Evolutionary conservation across 805 yeast species (phyloP), one percentile per base, ranked within the genome.

Genomic region (Wickerhamomyces rabaulensis): DNA sequence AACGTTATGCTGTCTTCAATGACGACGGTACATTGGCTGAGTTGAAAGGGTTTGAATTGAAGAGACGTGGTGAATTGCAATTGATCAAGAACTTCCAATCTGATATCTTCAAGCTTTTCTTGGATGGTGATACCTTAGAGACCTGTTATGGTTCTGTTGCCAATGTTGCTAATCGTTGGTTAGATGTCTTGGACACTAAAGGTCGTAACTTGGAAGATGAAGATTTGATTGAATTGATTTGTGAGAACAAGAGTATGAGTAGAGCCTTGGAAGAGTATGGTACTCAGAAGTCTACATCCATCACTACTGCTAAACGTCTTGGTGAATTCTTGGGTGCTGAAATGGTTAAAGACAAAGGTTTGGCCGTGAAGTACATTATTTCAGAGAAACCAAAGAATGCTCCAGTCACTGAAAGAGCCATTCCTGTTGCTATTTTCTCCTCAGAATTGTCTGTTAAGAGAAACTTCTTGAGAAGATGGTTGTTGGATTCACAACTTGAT

Each of bases 1-100:
- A 94, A 59, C 78, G 99, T 58, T 94, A 94, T 60, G 99, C 99
- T 2, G 99, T 94, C 5, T 94, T 94, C 69, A 94, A 94, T 62
- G 80, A 85, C 47, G 97, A 95, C 64, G 98, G 98, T 1, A 73
- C 95, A 0, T 64, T 94, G 35, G 99, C 98, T 0, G 99, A 94
- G 66, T 72, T 94, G 58, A 94, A 94, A 64, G 99, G 99, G 7
- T 94, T 94, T 60, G 99, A 94, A 66, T 71, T 94, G 65, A 94
- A 94, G 61, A 79, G 99, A 68, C 80, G 99, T 66, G 99, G 99
- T 58, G 99, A 94, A 63, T 72, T 94, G 51, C 92, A 90, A 56
- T 69, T 94, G 48, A 89, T 94, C 63, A 95, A 94, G 61, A 90
- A 91, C 57, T 94, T 94, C 67, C 99, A 94, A 65, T 81, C 95